Percentiles rank a stretch among this genome's conserved stretches.
Conservation (phyloP, 2,329 filamentous ascomycete species). For the Talaromyces sp. region DNA sequence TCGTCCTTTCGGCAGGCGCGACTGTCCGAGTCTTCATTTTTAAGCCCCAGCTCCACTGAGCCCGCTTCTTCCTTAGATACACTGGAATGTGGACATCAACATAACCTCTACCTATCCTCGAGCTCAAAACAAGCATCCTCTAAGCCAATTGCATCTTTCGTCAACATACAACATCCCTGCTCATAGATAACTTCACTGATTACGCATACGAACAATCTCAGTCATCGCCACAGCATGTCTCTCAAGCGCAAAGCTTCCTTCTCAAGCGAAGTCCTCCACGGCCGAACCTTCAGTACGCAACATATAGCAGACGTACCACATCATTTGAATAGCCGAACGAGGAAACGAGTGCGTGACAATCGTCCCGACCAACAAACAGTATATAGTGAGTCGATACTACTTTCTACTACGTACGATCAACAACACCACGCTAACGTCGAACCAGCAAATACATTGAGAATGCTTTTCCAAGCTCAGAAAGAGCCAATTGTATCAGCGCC, state of each 20-base stretch:
- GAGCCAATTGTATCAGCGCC: slow-evolving; percentile 29
- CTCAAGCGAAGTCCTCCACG: slow-evolving; percentile 38
- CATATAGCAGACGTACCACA: slow-evolving; percentile 34
- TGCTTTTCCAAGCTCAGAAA: slow-evolving; percentile 44
- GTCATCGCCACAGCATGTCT: slow-evolving; percentile 43
- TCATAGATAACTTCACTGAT: background rate
- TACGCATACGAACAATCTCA: background rate
- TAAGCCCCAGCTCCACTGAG: background rate
- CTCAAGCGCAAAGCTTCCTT: slow-evolving; percentile 61
- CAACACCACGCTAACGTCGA: slow-evolving; percentile 24
- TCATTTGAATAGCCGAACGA: slow-evolving; percentile 57
- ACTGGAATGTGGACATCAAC: slow-evolving; percentile 4
- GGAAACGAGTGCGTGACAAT: slow-evolving; percentile 59
- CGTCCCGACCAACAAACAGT: slow-evolving; percentile 57
- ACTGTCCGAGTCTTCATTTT: slow-evolving; percentile 7
- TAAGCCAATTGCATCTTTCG: background rate
- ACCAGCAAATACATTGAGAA: slow-evolving; percentile 43
- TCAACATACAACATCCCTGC: background rate
- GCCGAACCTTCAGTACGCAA: slow-evolving; percentile 26
- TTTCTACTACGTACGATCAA: background rate
- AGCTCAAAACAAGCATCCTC: background rate
- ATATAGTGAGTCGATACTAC: slow-evolving; percentile 47
- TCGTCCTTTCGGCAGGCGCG: background rate
- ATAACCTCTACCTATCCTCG: background rate
- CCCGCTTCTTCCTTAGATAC: background rate